phyloP scores from a whole-genome alignment of 257 asterid species.

The Capsicum rhomboideum region DNA sequence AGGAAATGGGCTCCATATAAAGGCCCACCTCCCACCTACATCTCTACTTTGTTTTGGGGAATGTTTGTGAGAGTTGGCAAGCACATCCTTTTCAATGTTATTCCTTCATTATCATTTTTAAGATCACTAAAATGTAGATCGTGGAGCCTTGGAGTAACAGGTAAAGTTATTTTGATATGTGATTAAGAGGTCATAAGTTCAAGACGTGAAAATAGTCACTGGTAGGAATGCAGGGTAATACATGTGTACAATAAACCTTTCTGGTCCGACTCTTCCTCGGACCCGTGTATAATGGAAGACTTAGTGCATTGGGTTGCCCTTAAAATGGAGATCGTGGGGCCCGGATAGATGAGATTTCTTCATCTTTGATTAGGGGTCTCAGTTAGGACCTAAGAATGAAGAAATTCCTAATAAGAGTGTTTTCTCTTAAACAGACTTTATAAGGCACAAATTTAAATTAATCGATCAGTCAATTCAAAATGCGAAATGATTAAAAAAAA shows the following conservation, averaged over 20 bases:
- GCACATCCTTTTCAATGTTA: neutral
- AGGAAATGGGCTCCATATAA: neutral
- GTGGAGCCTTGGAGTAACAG: too few species aligned
- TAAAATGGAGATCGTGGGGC: too few species aligned
- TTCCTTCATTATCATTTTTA: neutral
- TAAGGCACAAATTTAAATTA: neutral
- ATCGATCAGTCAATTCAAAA: neutral
- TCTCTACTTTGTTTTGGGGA: neutral
- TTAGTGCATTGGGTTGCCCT: too few species aligned
- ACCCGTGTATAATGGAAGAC: too few species aligned
- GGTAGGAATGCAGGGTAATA: too few species aligned
- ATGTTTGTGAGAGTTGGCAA: constrained; percentile 1
- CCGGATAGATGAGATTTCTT: neutral
- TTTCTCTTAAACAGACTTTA: neutral
- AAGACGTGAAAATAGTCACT: too few species aligned
- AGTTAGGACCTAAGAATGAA: neutral
- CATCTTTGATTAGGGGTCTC: neutral
- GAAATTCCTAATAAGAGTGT: neutral
- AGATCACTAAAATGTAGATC: neutral
- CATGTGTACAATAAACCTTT: too few species aligned
- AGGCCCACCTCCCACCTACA: neutral
- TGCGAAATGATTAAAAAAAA: neutral
- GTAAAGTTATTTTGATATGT: too few species aligned
- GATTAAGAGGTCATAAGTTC: too few species aligned
- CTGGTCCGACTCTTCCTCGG: too few species aligned